Evolutionary conservation across 768 basidiomycete species (phyloP).

Genomic region (Filobasidium wieringae): DNA sequence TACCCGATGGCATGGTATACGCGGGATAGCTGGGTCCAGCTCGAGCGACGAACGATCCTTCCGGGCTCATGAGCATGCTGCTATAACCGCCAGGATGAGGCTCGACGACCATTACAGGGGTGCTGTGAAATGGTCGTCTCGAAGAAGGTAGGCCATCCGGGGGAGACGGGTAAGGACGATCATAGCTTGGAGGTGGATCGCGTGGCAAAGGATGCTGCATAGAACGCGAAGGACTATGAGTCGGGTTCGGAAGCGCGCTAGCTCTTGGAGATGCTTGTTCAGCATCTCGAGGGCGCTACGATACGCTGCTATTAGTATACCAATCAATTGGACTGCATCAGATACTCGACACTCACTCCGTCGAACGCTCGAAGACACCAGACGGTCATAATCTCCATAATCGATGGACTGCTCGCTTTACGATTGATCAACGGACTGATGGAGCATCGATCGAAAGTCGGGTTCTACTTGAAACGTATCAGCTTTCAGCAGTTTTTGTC

Average conservation of each 20-base stretch:
- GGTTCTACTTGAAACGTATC: conserved; percentile 19
- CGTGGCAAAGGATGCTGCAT: neutral
- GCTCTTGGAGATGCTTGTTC: neutral
- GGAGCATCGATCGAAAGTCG: conserved; percentile 25
- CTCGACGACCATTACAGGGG: too few species aligned
- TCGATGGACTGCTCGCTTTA: conserved; percentile 22
- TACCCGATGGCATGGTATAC: too few species aligned
- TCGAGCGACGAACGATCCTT: too few species aligned
- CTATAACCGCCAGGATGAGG: too few species aligned
- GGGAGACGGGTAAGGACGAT: neutral
- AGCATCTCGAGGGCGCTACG: neutral
- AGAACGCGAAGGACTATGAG: neutral
- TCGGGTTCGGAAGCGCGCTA: neutral
- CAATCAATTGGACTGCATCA: neutral
- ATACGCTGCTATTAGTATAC: neutral
- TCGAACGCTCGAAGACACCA: conserved; percentile 33
- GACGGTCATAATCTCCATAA: conserved; percentile 32
- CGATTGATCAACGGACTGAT: conserved; percentile 31
- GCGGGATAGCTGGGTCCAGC: too few species aligned
- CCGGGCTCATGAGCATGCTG: too few species aligned
- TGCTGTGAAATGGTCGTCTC: too few species aligned
- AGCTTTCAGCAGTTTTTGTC: neutral
- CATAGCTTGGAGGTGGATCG: neutral
- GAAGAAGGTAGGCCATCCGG: too few species aligned
- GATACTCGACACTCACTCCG: conserved; percentile 20